phyloP scores from a whole-genome alignment of 805 yeast species.

The Yamadazyma kitorensis region DNA sequence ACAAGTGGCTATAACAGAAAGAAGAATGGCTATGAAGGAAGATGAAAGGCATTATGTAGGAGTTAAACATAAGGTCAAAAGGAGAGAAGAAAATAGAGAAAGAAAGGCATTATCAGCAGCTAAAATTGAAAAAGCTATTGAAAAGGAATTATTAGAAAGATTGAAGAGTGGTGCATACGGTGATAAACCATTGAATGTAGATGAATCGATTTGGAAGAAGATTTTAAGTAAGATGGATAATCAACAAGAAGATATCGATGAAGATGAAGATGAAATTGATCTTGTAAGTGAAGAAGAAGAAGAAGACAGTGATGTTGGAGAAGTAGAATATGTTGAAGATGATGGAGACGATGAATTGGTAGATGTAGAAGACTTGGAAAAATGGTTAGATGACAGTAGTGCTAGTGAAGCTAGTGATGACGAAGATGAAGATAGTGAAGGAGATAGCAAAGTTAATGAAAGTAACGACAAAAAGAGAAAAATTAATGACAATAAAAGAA shows the following conservation, averaged over 20 bases:
- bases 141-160: conserved; percentile 90
- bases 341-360: conserved; percentile 87
- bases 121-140: conserved; percentile 92
- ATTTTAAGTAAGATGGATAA: conserved; percentile 72
- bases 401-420: conserved; percentile 35
- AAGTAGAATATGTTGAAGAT: conserved; percentile 87
- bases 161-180: conserved; percentile 98
- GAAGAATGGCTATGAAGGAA: conserved; percentile 85
- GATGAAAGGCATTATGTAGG: conserved; percentile 94
- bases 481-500: conserved; percentile 14
- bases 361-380: conserved; percentile 89
- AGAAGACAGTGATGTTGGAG: conserved; percentile 57
- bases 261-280: conserved; percentile 52
- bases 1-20: conserved; percentile 92
- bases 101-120: conserved; percentile 97
- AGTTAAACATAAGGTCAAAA: conserved; percentile 86
- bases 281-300: conserved; percentile 37
- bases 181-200: conserved; percentile 95
- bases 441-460: conserved; percentile 11
- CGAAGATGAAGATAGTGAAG: conserved; percentile 36
- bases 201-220: conserved; percentile 92
- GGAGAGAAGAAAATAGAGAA: conserved; percentile 93
- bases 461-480: conserved; percentile 42
- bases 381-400: conserved; percentile 63
- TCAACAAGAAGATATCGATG: conserved; percentile 66